Evolutionary conservation across 2,329 filamentous ascomycete species (phyloP).

Genomic region (Tolypocladium guangdongense): DNA sequence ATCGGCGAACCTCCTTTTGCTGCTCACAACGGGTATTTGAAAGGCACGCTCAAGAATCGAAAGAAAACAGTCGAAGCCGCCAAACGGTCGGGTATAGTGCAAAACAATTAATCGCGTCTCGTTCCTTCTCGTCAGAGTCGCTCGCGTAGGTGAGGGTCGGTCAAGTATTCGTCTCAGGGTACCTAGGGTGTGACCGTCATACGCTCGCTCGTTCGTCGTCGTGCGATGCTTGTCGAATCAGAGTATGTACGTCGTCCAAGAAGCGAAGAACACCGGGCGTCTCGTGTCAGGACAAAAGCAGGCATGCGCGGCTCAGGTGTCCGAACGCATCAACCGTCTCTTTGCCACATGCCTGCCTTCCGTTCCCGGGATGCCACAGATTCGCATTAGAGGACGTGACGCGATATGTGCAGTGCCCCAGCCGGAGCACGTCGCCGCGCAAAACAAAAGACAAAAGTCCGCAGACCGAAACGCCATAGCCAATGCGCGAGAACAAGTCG

Average conservation of each 20-base stretch:
- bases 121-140: constrained; percentile 3
- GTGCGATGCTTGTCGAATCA: constrained; percentile 3
- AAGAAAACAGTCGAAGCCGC: constrained; percentile 1
- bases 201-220: constrained; percentile 4
- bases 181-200: background rate
- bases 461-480: constrained; percentile 25
- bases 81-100: constrained; percentile 5
- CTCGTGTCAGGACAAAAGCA: background rate
- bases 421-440: background rate
- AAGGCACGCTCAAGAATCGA: constrained; percentile 5
- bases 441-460: background rate
- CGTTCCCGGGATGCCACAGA: background rate
- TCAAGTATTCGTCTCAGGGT: background rate
- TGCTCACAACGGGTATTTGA: constrained; percentile 5
- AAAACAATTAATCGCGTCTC: constrained; percentile 6
- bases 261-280: background rate
- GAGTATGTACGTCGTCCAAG: constrained; percentile 9
- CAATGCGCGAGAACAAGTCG: constrained; percentile 18
- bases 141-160: constrained; percentile 2
- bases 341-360: background rate
- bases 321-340: background rate
- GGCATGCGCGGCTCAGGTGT: background rate
- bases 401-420: background rate
- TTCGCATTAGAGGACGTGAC: background rate
- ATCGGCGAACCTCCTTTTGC: background rate